These are phyloP conservation scores for Corylus americana DNA, from an alignment of 306 rosid species.

Conservation along the genomic window DNA sequence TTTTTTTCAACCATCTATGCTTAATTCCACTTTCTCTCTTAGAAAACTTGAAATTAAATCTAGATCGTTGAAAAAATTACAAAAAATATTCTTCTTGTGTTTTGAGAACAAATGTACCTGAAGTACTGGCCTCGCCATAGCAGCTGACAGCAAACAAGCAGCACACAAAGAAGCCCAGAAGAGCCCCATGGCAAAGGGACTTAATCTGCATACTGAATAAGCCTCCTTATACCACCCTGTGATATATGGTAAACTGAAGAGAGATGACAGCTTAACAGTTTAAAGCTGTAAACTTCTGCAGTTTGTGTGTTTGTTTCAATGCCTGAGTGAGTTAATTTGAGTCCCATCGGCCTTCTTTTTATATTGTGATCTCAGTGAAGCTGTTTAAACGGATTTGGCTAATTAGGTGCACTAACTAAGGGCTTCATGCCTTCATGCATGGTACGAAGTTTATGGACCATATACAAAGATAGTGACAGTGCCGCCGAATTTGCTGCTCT, in stretches of 20 bases:
- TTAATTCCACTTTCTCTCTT: too few relatives aligned
- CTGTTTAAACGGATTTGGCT: background rate
- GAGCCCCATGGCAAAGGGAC: conserved; percentile 19
- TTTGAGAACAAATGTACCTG: conserved; percentile 23
- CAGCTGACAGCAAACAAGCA: conserved; percentile 31
- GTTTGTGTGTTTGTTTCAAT: background rate
- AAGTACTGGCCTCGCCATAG: conserved; percentile 23
- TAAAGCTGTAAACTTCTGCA: background rate
- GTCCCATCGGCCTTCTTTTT: background rate
- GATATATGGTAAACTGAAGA: too few relatives aligned
- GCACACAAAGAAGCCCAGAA: conserved; percentile 34
- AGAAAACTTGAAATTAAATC: too few relatives aligned
- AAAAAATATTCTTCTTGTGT: too few relatives aligned
- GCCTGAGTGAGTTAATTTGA: background rate
- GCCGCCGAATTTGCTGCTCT: background rate
- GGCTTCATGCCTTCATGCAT: too few relatives aligned
- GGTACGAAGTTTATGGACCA: background rate
- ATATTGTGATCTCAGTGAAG: background rate
- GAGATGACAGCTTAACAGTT: background rate
- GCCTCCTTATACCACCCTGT: background rate
- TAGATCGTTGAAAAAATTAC: too few relatives aligned
- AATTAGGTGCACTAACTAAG: background rate
- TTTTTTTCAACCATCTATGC: too few relatives aligned
- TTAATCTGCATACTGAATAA: conserved; percentile 23
- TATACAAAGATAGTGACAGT: background rate